Conservation (phyloP, 495 filamentous ascomycete genomes). For the Mycothermus thermophilus region DNA sequence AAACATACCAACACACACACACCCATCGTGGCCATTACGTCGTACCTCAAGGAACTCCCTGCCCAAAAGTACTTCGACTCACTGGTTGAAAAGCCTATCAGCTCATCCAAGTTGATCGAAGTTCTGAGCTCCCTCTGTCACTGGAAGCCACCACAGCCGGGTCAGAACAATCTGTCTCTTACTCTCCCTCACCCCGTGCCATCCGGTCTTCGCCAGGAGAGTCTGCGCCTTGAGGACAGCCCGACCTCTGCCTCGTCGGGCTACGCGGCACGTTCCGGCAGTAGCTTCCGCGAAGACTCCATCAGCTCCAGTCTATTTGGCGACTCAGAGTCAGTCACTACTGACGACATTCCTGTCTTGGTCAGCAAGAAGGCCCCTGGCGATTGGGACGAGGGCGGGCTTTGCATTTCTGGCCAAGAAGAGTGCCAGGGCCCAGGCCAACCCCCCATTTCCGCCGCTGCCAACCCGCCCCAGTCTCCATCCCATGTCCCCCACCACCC, state of each 20-base stretch:
- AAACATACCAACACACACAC: constrained; percentile 90
- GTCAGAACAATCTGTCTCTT: constrained; percentile 29
- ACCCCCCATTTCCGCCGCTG: constrained; percentile 12
- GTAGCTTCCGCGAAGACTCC: constrained; percentile 72
- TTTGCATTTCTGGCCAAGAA: too few species aligned
- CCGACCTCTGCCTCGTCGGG: constrained; percentile 71
- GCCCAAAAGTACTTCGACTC: constrained; percentile 90
- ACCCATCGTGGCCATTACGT: constrained; percentile 92
- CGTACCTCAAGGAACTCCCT: constrained; percentile 89
- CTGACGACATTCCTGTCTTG: constrained; percentile 67
- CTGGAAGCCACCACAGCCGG: constrained; percentile 67
- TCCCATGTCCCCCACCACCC: constrained; percentile 26
- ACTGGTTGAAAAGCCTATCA: constrained; percentile 91
- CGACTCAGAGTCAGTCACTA: constrained; percentile 62
- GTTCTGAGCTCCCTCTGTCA: constrained; percentile 73
- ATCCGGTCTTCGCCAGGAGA: constrained; percentile 48
- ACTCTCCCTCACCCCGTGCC: constrained; percentile 41
- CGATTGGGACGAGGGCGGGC: constrained; percentile 58
- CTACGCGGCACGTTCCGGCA: constrained; percentile 51
- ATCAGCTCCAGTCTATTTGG: constrained; percentile 76
- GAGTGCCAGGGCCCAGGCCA: constrained; percentile 35
- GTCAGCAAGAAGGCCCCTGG: constrained; percentile 53
- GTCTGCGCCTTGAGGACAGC: constrained; percentile 55
- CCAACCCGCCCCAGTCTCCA: constrained; percentile 21
- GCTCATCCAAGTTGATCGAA: constrained; percentile 72